Conservation (phyloP, 2,329 filamentous ascomycete genomes). For the Colletotrichum costaricense region DNA sequence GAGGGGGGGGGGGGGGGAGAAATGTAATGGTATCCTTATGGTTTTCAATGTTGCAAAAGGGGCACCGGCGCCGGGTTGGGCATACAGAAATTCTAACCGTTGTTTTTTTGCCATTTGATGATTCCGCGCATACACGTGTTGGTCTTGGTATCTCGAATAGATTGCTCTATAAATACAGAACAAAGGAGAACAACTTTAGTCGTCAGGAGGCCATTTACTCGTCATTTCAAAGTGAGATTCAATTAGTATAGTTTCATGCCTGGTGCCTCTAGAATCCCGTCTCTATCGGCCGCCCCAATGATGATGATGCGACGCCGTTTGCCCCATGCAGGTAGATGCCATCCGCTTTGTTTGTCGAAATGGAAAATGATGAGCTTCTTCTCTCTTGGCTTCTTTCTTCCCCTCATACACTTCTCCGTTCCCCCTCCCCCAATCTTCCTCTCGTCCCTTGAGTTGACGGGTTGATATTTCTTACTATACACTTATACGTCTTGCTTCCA, state of each 20-base stretch:
- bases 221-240: background rate
- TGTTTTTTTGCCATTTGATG: background rate
- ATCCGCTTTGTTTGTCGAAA: constrained; percentile 15
- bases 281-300: constrained; percentile 3
- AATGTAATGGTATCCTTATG: constrained; percentile 19
- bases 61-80: background rate
- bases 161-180: background rate
- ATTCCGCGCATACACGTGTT: background rate
- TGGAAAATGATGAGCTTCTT: background rate
- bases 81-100: background rate
- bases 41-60: background rate
- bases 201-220: too few relatives aligned
- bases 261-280: constrained; percentile 1
- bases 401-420: too few relatives aligned
- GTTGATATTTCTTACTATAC: background rate
- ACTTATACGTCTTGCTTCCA: background rate
- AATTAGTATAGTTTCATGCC: background rate
- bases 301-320: constrained; percentile 15
- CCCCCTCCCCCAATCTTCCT: background rate
- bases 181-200: background rate
- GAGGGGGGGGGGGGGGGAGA: background rate
- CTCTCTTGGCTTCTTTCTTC: too few relatives aligned
- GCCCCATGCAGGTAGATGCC: constrained; percentile 20
- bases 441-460: background rate
- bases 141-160: background rate